These are phyloP conservation scores for Prototheca stagnorum DNA, from an alignment of 163 green algal genomes.

Conservation along the genomic window DNA sequence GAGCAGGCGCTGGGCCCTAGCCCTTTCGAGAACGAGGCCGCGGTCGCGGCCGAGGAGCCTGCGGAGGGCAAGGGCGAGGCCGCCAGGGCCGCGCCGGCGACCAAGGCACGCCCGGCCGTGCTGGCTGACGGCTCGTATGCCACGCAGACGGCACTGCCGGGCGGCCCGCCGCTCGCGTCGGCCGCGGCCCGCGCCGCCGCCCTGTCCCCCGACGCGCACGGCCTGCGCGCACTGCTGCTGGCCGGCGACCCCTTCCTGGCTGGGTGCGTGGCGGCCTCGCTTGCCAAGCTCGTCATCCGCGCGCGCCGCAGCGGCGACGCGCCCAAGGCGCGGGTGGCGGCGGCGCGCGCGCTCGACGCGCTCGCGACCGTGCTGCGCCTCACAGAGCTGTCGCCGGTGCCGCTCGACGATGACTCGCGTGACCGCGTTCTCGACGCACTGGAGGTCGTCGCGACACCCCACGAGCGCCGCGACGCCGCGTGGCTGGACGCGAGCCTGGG, in stretches of 20 bases:
- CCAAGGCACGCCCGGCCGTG: constrained; percentile 63
- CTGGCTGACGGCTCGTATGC: constrained; percentile 95
- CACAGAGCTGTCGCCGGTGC: no score
- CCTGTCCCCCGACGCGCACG: constrained; percentile 27
- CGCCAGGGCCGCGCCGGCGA: constrained; percentile 3
- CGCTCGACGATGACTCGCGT: constrained; percentile 68
- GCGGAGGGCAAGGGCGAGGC: constrained; percentile 13
- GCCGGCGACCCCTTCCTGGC: constrained; percentile 93
- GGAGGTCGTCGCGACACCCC: no score
- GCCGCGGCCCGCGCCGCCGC: constrained; percentile 5
- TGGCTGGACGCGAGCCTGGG: constrained; percentile 68
- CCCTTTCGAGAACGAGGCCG: constrained; percentile 40
- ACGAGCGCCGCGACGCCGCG: constrained; percentile 31
- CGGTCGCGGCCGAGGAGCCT: constrained; percentile 10
- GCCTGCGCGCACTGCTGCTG: constrained; percentile 53
- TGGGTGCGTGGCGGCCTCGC: constrained; percentile 51
- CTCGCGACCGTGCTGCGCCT: constrained; percentile 28
- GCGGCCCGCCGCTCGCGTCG: not conserved
- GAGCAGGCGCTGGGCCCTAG: constrained; percentile 53
- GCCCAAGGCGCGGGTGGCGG: constrained; percentile 23
- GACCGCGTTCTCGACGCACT: constrained; percentile 76
- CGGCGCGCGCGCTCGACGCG: constrained; percentile 24
- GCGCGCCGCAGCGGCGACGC: no score
- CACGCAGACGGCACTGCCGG: constrained; percentile 52
- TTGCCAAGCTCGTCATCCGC: constrained; percentile 89